Evolutionary conservation across 208 protist genomes (phyloP).

Genomic region (Plasmodiophora brassicae): DNA sequence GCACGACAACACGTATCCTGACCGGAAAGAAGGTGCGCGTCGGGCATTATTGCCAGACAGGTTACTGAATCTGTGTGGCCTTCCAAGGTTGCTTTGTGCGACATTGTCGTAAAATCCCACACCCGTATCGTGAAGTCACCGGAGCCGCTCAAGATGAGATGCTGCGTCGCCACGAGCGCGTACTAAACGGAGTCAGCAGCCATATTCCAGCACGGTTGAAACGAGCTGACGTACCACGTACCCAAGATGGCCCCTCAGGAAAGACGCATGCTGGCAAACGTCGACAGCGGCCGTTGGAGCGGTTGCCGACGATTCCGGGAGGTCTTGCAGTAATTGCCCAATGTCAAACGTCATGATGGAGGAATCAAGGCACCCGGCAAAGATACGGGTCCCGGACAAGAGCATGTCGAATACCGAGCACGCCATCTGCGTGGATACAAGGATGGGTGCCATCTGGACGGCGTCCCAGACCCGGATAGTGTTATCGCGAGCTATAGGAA

Average conservation of each 20-base stretch:
- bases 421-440: not conserved
- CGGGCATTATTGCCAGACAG: not conserved
- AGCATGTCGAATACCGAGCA: not conserved
- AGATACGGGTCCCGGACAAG: not conserved
- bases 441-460: not conserved
- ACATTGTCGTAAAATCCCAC: not conserved
- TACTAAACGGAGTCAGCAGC: not conserved
- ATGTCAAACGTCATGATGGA: not conserved
- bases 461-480: constrained; percentile 24
- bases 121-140: constrained; percentile 1
- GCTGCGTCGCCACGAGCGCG: not conserved
- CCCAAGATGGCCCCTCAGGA: not conserved
- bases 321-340: no score
- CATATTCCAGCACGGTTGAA: not conserved
- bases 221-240: not conserved
- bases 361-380: not conserved
- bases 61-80: not conserved
- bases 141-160: not conserved
- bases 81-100: not conserved
- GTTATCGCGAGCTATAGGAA: not conserved
- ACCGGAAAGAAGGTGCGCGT: not conserved
- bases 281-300: constrained; percentile 10
- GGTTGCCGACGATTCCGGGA: not conserved
- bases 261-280: not conserved
- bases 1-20: no score